A percentile compares a stretch with the other conserved stretches of the same genome.
phyloP scores from a whole-genome alignment of 2,329 filamentous ascomycete genomes.

The Diaporthe capsici region DNA sequence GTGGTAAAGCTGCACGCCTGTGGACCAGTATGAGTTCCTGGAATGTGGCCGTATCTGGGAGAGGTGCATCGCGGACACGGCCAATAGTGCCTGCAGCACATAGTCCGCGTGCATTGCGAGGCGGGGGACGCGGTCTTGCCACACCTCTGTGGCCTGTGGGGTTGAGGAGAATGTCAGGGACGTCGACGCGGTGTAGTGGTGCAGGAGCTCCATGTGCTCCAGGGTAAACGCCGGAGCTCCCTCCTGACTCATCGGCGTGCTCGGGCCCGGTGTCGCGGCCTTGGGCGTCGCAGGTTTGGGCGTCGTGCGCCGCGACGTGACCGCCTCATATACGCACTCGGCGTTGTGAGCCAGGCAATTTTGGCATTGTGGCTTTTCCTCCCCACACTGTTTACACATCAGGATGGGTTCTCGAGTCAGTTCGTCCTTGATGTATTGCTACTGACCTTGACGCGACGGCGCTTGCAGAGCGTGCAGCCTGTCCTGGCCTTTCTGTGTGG shows the following conservation, averaged over 20 bases:
- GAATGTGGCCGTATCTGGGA: background rate
- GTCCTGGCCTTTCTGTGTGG: conserved; percentile 17
- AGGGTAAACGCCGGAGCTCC: background rate
- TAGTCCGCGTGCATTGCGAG: background rate
- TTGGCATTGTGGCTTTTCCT: conserved; percentile 2
- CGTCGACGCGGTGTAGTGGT: conserved; percentile 16
- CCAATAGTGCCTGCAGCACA: background rate
- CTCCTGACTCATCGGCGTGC: background rate
- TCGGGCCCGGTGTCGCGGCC: background rate
- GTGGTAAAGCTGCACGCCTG: background rate
- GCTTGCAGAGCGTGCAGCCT: conserved; percentile 16
- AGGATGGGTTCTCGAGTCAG: background rate
- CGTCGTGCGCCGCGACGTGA: background rate
- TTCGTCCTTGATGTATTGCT: background rate
- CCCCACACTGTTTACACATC: background rate
- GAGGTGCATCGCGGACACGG: background rate
- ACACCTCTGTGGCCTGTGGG: background rate
- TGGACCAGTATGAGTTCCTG: background rate
- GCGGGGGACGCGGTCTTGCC: background rate
- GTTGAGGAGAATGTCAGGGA: background rate
- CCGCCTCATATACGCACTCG: conserved; percentile 11
- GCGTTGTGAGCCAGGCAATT: background rate
- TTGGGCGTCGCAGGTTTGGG: background rate
- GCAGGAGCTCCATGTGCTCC: conserved; percentile 6
- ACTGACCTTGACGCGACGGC: conserved; percentile 10